Conservation (phyloP, 495 filamentous ascomycete genomes). For the Aspergillus mulundensis region DNA sequence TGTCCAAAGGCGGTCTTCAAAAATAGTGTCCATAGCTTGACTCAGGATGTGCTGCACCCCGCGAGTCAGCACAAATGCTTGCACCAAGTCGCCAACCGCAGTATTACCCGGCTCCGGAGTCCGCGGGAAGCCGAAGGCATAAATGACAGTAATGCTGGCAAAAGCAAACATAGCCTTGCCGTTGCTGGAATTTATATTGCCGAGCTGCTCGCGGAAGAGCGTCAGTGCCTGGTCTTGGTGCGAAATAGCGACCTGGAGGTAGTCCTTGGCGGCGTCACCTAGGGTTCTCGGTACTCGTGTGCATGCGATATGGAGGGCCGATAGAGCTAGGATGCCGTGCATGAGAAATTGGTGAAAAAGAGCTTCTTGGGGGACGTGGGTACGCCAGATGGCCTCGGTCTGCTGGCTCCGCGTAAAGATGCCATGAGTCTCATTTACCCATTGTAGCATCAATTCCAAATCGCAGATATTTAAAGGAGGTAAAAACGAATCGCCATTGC, state of each 20-base stretch:
- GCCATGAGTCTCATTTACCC: conserved; percentile 36
- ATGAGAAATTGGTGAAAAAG: conserved; percentile 47
- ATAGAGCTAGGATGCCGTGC: conserved; percentile 49
- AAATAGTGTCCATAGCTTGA: conserved; percentile 16
- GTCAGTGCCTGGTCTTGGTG: conserved; percentile 47
- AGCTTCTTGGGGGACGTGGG: conserved; percentile 40
- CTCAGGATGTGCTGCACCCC: conserved; percentile 43
- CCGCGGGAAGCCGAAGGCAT: conserved; percentile 47
- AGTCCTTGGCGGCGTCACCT: conserved; percentile 14
- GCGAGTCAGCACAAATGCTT: conserved; percentile 41
- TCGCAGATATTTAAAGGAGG: conserved; percentile 32
- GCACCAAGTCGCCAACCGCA: conserved; percentile 38
- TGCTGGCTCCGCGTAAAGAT: conserved; percentile 28
- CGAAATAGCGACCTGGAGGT: conserved; percentile 39
- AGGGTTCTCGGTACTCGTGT: conserved; percentile 16
- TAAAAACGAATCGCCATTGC: neutral
- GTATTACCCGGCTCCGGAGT: conserved; percentile 31
- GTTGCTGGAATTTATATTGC: conserved; percentile 39
- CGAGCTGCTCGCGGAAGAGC: conserved; percentile 39
- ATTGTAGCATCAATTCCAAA: conserved; percentile 44
- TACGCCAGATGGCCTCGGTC: conserved; percentile 42
- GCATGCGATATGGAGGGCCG: conserved; percentile 44
- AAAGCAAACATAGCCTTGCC: conserved; percentile 51
- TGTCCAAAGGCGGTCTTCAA: conserved; percentile 26
- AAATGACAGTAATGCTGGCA: conserved; percentile 45